Evolutionary conservation across 139 green algal genomes (phyloP).

Genomic region (Dunaliella primolecta): DNA sequence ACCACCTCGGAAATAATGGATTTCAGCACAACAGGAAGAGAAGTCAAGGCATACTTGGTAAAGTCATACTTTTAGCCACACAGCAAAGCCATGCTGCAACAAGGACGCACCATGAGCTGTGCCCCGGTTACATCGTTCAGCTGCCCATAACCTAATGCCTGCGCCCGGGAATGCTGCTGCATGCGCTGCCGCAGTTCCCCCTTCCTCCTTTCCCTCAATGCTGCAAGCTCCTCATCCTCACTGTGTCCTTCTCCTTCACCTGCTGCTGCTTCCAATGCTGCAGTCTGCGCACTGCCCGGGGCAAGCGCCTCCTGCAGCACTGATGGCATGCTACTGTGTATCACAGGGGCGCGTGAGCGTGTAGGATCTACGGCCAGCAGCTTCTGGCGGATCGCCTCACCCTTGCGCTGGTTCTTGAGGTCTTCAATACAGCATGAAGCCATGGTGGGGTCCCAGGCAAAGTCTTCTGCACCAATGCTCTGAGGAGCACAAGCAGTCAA

Average conservation of each 20-base stretch:
- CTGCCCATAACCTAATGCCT: not conserved
- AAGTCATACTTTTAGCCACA: too few relatives aligned
- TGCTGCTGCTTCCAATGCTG: too few relatives aligned
- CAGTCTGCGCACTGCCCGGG: too few relatives aligned
- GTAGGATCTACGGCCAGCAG: not conserved
- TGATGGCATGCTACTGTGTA: not conserved
- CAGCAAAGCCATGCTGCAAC: too few relatives aligned
- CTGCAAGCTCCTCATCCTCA: constrained; percentile 5
- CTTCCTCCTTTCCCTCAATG: constrained; percentile 11
- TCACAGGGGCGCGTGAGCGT: not conserved
- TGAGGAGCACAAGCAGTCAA: not conserved
- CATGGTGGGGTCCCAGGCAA: constrained; percentile 12
- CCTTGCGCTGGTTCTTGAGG: not conserved
- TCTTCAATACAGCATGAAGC: not conserved
- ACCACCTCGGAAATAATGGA: too few relatives aligned
- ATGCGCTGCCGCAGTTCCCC: constrained; percentile 24
- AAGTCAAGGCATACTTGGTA: too few relatives aligned
- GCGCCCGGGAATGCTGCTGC: not conserved
- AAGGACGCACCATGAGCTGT: constrained; percentile 18
- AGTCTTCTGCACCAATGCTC: not conserved
- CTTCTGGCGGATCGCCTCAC: not conserved
- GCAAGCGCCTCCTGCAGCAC: too few relatives aligned
- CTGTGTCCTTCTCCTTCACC: not conserved
- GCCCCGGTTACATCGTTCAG: constrained; percentile 1
- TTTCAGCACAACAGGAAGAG: too few relatives aligned